Conservation (phyloP, 441 rosid species). For the Euphorbia celastroides region DNA sequence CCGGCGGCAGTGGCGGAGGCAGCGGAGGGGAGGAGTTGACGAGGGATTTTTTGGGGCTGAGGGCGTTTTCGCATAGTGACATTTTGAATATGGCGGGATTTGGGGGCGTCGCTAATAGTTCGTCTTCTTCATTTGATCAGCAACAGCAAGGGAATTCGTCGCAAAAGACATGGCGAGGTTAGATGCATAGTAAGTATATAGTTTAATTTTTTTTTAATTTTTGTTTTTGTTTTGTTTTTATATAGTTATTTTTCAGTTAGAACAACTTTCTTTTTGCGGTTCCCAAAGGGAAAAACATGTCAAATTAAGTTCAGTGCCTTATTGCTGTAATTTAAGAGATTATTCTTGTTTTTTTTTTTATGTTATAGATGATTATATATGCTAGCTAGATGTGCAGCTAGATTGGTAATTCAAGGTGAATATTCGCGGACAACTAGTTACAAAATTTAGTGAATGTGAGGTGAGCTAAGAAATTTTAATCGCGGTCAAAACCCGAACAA, state of each 20-base stretch:
- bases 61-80: conserved; percentile 62
- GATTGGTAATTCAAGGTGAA: neutral
- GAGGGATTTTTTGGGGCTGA: conserved; percentile 73
- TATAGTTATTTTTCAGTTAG: neutral
- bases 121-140: conserved; percentile 32
- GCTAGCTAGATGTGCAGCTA: too few relatives aligned
- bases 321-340: conserved; percentile 3
- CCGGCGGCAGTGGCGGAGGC: conserved; percentile 19
- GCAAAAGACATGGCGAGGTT: conserved; percentile 67
- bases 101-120: conserved; percentile 42
- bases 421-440: too few relatives aligned
- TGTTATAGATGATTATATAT: neutral
- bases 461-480: too few relatives aligned
- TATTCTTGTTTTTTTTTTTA: neutral
- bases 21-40: conserved; percentile 48
- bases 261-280: neutral
- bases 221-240: conserved; percentile 4
- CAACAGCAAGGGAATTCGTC: conserved; percentile 32
- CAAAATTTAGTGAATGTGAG: too few relatives aligned
- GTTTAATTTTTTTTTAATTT: neutral
- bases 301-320: conserved; percentile 14
- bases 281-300: conserved; percentile 44
- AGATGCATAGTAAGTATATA: conserved; percentile 14
- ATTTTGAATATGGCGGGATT: conserved; percentile 63
- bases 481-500: too few relatives aligned